Percentiles rank a stretch among this genome's conserved stretches.
These are phyloP conservation scores for Letharia columbiana DNA, from an alignment of 495 filamentous ascomycete genomes.

Conservation along the genomic window DNA sequence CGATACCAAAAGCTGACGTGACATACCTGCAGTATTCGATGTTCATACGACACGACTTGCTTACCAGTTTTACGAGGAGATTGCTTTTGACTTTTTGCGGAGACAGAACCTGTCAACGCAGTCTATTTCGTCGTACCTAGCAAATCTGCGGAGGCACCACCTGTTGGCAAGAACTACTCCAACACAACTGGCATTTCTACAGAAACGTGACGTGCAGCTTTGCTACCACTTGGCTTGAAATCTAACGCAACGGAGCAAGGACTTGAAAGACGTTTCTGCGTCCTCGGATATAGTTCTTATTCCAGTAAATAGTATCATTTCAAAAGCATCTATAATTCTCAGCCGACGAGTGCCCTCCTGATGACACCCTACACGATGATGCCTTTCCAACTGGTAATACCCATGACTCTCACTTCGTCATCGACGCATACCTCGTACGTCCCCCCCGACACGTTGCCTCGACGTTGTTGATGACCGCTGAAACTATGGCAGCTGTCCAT, in stretches of 20 bases:
- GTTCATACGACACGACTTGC: too few species aligned
- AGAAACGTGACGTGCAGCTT: too few species aligned
- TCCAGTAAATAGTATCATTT: neutral
- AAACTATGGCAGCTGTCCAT: neutral
- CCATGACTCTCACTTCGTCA: neutral
- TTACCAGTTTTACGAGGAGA: too few species aligned
- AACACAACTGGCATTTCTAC: too few species aligned
- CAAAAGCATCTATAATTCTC: neutral
- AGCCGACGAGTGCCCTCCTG: neutral
- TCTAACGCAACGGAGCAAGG: neutral
- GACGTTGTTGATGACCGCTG: neutral
- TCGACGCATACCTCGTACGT: neutral
- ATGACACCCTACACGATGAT: neutral
- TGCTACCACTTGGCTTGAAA: neutral
- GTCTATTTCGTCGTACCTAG: too few species aligned
- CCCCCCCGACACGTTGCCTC: neutral
- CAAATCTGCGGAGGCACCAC: too few species aligned
- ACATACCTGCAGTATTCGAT: too few species aligned
- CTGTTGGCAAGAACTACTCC: too few species aligned
- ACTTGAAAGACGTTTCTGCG: neutral
- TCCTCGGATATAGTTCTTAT: neutral
- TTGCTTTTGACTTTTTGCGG: too few species aligned
- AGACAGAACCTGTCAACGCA: too few species aligned
- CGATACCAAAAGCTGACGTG: too few species aligned
- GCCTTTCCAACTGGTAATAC: neutral